Conservation (phyloP, 1,284 basidiomycete species). For the Ustilago vetiveriae region DNA sequence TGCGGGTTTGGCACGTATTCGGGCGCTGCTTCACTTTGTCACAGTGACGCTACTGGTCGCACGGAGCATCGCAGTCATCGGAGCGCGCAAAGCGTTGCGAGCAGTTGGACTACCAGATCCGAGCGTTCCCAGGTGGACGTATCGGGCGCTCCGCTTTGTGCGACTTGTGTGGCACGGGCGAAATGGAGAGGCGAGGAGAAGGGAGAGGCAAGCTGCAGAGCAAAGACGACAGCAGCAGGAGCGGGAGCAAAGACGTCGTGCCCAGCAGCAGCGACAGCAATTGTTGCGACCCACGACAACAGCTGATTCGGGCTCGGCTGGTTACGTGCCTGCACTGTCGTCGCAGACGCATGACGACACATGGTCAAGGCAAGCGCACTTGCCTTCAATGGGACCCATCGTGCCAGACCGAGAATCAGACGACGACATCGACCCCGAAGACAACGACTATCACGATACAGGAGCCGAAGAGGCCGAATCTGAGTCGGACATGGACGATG, state of each 20-base stretch:
- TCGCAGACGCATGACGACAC: too few relatives aligned
- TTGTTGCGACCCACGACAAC: neutral
- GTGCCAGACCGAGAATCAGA: neutral
- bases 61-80: slow-evolving; percentile 13
- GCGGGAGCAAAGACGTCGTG: slow-evolving; percentile 9
- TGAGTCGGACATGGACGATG: slow-evolving; percentile 17
- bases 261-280: neutral
- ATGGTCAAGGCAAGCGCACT: too few relatives aligned
- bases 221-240: slow-evolving; percentile 2
- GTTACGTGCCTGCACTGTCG: neutral
- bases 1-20: slow-evolving; percentile 19
- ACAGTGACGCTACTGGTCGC: slow-evolving; percentile 14
- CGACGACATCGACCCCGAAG: slow-evolving; percentile 21
- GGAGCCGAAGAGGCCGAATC: neutral
- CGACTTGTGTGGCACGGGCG: slow-evolving; percentile 63
- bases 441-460: slow-evolving; percentile 17
- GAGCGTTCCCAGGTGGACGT: slow-evolving; percentile 33
- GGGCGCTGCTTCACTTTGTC: slow-evolving; percentile 20
- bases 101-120: slow-evolving; percentile 26
- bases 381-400: too few relatives aligned
- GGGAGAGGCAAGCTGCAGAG: slow-evolving; percentile 13
- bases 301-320: neutral
- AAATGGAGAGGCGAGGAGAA: slow-evolving; percentile 54
- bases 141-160: slow-evolving; percentile 27
- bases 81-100: slow-evolving; percentile 3